Base-by-base conservation (phyloP, 345 rosid genomes). In the Salix exigua region DNA sequence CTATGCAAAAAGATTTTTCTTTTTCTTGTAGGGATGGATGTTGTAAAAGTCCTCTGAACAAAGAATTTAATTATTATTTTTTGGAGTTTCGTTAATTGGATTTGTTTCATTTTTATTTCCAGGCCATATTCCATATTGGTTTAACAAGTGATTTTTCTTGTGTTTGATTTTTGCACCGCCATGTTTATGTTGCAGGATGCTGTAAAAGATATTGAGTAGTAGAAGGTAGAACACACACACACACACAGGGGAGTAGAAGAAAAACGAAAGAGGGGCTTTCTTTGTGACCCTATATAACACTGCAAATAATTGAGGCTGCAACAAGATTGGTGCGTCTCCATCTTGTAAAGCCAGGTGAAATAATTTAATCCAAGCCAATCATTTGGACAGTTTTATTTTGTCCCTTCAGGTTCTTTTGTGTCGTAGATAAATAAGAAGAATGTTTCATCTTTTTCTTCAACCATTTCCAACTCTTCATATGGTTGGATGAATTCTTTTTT, bases 171-270 rank as follows among this genome's bases (percentile, higher is more conserved):
- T 66, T 50, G n/a, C 58, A 10, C 25, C 40, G 25, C 26, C 16
- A 7, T 17, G n/a, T 4, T 33, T 28, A 10, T 75, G 62, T 19
- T 86, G 82, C 89, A 91, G 96, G 93, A 91, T 80, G 96, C 93
- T 11, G 82, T 91, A 8, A 88, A 88, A 75, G 96, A 89, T 67
- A 91, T 88, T 5, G 93, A 89, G 68, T 88, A 89, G 70, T 88
- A 84, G 84, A 78, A 68, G n/a, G 16, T 61, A 35, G 35, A 8
- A 72, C 31, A 63, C 16, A 19, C 31, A 40, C 5, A 31, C 33
- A 31, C 33, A 33, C 1, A 33, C 37, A 40, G 10, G 44, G 40
- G 68, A 30, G 35, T 28, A 64, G 69, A 33, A 10, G 8, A 28
- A 5, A 28, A 23, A 28, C 16, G 16, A 10, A 13, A 3, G 50